Evolutionary conservation across 192 early-diverging fungal species (phyloP).

Genomic region (Gaertneriomyces semiglobifer): DNA sequence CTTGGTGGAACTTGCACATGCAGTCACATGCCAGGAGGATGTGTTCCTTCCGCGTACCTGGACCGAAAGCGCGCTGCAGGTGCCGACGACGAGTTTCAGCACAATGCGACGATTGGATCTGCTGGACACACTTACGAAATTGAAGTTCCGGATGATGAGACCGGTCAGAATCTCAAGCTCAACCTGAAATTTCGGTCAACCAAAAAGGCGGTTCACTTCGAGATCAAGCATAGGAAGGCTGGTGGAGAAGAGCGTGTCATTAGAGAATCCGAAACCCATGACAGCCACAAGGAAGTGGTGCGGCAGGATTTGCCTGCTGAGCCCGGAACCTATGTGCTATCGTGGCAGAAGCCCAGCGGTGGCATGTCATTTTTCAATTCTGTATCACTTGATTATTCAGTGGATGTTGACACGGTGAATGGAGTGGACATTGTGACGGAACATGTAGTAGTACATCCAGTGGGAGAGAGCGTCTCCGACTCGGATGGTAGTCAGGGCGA

Average conservation of each 20-base stretch:
- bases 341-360: constrained; percentile 26
- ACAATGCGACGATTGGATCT: constrained; percentile 17
- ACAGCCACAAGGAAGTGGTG: constrained; percentile 31
- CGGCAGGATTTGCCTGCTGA: constrained; percentile 10
- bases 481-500: no score
- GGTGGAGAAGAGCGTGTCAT: constrained; percentile 21
- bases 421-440: constrained; percentile 2
- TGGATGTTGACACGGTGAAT: constrained; percentile 9
- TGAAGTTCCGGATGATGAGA: constrained; percentile 17
- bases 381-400: constrained; percentile 14
- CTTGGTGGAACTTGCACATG: constrained; percentile 35
- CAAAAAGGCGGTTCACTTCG: constrained; percentile 30
- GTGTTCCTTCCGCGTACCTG: constrained; percentile 28
- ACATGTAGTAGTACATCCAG: not conserved
- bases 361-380: constrained; percentile 30
- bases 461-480: not conserved
- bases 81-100: constrained; percentile 14
- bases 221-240: constrained; percentile 21
- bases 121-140: constrained; percentile 21
- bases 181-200: constrained; percentile 26
- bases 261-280: not conserved
- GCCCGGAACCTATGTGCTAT: constrained; percentile 25
- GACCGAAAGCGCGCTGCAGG: constrained; percentile 8
- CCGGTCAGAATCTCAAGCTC: not conserved
- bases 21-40: constrained; percentile 34